phyloP scores from a whole-genome alignment of 306 rosid genomes.

The Vachellia pachyceras region DNA sequence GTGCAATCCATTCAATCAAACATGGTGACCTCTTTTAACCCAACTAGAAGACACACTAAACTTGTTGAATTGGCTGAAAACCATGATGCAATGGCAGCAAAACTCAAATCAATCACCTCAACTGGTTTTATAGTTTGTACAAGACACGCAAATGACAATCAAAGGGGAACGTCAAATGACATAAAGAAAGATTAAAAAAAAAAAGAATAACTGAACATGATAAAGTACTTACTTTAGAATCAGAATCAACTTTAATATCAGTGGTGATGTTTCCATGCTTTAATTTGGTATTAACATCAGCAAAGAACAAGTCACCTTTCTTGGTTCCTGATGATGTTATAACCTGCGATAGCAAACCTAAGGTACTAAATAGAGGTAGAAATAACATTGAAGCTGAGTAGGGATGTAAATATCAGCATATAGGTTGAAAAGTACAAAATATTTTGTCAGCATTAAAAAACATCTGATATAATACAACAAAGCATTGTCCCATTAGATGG shows the following conservation, averaged over 20 bases:
- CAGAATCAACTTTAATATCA: constrained; percentile 91
- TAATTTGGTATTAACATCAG: constrained; percentile 87
- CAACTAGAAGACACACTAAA: neutral
- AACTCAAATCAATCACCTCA: constrained; percentile 7
- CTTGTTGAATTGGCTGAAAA: neutral
- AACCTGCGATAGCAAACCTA: constrained; percentile 55
- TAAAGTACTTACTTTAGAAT: constrained; percentile 65
- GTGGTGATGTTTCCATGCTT: constrained; percentile 80
- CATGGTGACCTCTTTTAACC: neutral
- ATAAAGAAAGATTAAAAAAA: neutral
- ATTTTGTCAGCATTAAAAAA: constrained; percentile 17
- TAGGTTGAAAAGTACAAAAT: neutral
- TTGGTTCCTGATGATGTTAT: constrained; percentile 84
- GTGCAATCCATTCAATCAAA: neutral
- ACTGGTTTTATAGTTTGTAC: neutral
- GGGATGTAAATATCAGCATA: neutral
- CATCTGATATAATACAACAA: neutral
- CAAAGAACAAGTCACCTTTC: constrained; percentile 81
- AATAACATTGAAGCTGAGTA: neutral
- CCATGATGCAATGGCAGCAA: neutral
- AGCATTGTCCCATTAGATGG: no score
- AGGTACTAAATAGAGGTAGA: neutral
- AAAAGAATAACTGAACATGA: constrained; percentile 11
- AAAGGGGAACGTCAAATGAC: neutral
- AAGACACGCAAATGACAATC: neutral